Conservation (phyloP, 305 asterid species). For the Stenogyne calaminthoides region DNA sequence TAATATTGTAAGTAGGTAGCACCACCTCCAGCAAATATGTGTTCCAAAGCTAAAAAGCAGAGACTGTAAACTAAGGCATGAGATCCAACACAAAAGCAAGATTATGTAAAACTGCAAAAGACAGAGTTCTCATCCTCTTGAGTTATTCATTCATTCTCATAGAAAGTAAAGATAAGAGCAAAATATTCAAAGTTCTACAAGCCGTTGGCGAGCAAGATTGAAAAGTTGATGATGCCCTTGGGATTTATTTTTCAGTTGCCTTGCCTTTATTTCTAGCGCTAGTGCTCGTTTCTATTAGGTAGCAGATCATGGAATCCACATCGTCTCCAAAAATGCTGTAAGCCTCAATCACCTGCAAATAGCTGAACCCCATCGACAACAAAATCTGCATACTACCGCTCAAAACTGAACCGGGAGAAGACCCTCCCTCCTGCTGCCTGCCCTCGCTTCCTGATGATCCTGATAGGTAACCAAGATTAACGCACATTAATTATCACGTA, state of each 20-base stretch:
- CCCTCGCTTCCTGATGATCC: constrained; percentile 65
- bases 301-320: constrained; percentile 87
- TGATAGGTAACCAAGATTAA: constrained; percentile 24
- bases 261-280: constrained; percentile 91
- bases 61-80: not conserved
- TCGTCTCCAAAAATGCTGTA: constrained; percentile 91
- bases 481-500: not conserved
- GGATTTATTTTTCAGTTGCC: constrained; percentile 64
- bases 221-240: not conserved
- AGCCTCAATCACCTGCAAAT: constrained; percentile 86
- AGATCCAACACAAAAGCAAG: constrained; percentile 1
- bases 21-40: not conserved
- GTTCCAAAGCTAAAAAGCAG: not conserved
- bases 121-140: constrained; percentile 18
- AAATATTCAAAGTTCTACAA: constrained; percentile 32
- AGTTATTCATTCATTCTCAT: constrained; percentile 4
- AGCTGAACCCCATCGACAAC: constrained; percentile 92
- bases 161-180: constrained; percentile 7
- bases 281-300: constrained; percentile 69
- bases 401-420: constrained; percentile 40
- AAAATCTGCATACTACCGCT: constrained; percentile 76
- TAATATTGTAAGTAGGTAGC: too few species aligned
- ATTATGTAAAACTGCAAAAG: not conserved
- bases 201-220: not conserved
- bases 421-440: constrained; percentile 38